phyloP scores from a whole-genome alignment of 1,284 basidiomycete genomes.

The Grifola frondosa region DNA sequence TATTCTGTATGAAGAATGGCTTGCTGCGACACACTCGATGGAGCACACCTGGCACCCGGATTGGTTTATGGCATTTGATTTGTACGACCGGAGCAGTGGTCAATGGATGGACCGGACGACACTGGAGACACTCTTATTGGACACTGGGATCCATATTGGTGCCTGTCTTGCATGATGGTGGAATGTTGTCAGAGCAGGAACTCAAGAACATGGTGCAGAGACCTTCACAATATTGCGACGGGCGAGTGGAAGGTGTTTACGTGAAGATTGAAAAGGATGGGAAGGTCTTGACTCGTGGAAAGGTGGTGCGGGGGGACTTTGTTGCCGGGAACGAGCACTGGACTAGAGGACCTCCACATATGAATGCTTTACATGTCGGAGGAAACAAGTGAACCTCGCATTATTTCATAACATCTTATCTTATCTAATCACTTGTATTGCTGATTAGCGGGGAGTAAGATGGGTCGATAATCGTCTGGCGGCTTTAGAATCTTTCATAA shows the following conservation, averaged over 20 bases:
- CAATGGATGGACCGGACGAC: conserved; percentile 41
- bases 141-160: conserved; percentile 43
- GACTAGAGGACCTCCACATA: conserved; percentile 43
- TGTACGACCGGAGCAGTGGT: conserved; percentile 51
- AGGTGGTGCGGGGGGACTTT: conserved; percentile 62
- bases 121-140: conserved; percentile 37
- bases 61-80: conserved; percentile 57
- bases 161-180: conserved; percentile 44
- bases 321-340: conserved; percentile 67
- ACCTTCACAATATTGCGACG: conserved; percentile 48
- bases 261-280: conserved; percentile 50
- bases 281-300: conserved; percentile 45
- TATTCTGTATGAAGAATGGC: conserved; percentile 64
- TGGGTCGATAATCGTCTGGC: too few relatives aligned
- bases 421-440: too few relatives aligned
- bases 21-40: conserved; percentile 61
- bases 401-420: too few relatives aligned
- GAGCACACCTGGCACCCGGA: conserved; percentile 52
- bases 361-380: conserved; percentile 38
- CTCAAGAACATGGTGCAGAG: conserved; percentile 45
- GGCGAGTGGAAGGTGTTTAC: conserved; percentile 57
- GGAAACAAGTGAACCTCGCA: too few relatives aligned
- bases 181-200: conserved; percentile 39
- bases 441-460: too few relatives aligned
- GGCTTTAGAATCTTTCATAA: too few relatives aligned